Percentiles rank a stretch among this genome's conserved stretches.
phyloP scores from a whole-genome alignment of 805 yeast genomes.

The Lipomyces chichibuensis region DNA sequence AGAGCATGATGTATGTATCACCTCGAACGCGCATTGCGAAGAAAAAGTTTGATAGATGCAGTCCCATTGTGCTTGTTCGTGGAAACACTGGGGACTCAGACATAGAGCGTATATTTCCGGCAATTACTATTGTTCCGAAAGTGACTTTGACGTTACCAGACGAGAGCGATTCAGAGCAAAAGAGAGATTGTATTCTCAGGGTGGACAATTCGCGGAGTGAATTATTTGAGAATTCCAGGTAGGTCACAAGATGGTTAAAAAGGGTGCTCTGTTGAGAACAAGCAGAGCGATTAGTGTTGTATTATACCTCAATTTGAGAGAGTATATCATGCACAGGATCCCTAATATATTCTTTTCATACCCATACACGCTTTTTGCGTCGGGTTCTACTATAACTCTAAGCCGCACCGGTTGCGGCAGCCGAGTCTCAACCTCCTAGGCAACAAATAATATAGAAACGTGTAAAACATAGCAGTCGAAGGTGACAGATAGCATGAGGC shows the following conservation, averaged over 20 bases:
- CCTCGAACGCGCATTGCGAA: neutral
- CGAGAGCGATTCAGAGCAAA: neutral
- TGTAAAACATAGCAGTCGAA: too few species aligned
- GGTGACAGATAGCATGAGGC: neutral
- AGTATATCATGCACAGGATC: too few species aligned
- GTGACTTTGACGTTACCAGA: neutral
- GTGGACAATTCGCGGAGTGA: neutral
- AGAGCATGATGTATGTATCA: neutral
- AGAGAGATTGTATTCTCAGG: neutral
- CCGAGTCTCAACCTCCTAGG: too few species aligned
- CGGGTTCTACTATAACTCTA: too few species aligned
- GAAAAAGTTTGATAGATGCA: neutral
- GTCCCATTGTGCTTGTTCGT: neutral
- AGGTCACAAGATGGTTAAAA: neutral
- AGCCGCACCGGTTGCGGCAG: neutral
- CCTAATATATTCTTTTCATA: too few species aligned
- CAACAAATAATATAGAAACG: too few species aligned
- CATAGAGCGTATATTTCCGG: neutral
- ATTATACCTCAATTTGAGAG: neutral
- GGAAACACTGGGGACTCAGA: neutral
- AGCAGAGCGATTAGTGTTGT: neutral
- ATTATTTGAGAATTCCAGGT: neutral
- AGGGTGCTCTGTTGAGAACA: neutral
- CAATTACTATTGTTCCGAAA: neutral
- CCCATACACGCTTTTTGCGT: too few species aligned